These are phyloP conservation scores for Xylaria multiplex DNA, from an alignment of 2,329 filamentous ascomycete genomes.

Conservation along the genomic window DNA sequence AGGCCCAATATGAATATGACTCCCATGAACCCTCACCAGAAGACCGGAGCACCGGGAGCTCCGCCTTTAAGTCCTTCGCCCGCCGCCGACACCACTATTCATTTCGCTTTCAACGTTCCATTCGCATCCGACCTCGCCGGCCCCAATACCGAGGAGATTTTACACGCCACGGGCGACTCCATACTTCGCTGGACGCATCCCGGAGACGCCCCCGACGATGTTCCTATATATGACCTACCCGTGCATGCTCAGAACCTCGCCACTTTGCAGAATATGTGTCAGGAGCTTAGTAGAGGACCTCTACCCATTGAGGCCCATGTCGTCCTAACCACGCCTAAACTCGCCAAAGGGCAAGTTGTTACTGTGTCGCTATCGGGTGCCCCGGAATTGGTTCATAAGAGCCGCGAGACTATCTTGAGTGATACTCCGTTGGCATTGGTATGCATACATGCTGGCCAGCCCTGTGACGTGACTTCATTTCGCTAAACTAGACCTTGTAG, in stretches of 20 bases:
- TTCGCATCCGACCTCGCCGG: slow-evolving; percentile 93
- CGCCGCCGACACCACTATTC: slow-evolving; percentile 79
- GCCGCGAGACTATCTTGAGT: slow-evolving; percentile 87
- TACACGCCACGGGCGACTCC: slow-evolving; percentile 89
- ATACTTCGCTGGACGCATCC: slow-evolving; percentile 94
- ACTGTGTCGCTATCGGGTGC: slow-evolving; percentile 93
- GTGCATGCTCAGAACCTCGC: slow-evolving; percentile 89
- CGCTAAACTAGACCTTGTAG: slow-evolving; percentile 60
- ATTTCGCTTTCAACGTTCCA: slow-evolving; percentile 96
- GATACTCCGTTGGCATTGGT: slow-evolving; percentile 93
- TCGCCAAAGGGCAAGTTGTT: slow-evolving; percentile 74
- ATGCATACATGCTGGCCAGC: slow-evolving; percentile 55
- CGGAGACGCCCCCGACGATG: slow-evolving; percentile 83
- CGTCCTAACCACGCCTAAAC: slow-evolving; percentile 81
- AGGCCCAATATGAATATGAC: slow-evolving; percentile 67
- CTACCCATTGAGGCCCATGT: slow-evolving; percentile 85
- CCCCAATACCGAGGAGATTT: slow-evolving; percentile 91
- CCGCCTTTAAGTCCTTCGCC: slow-evolving; percentile 73
- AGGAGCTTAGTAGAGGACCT: slow-evolving; percentile 76
- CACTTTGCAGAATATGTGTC: slow-evolving; percentile 80
- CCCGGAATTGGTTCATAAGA: slow-evolving; percentile 87
- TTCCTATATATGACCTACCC: slow-evolving; percentile 88
- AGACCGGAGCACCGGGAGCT: slow-evolving; percentile 62
- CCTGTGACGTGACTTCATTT: slow-evolving; percentile 36
- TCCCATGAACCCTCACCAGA: slow-evolving; percentile 66